Conservation (phyloP, 2,329 filamentous ascomycete species). For the Alternaria tenuissima region DNA sequence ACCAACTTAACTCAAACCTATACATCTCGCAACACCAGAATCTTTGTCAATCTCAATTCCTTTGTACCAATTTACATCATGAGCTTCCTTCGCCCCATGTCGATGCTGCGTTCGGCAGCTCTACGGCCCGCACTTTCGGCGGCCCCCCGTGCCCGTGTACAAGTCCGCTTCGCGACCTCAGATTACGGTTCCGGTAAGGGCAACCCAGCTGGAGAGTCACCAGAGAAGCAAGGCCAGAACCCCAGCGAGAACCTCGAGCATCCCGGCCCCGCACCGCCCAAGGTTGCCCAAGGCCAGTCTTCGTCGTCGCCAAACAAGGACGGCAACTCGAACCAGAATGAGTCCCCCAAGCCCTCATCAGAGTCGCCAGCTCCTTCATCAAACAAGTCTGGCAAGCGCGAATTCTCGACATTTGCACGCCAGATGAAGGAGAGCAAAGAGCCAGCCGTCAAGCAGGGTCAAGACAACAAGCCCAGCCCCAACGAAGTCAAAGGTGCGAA, state of each 20-base stretch:
- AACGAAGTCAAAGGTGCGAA: slow-evolving; percentile 47
- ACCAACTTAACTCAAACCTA: background rate
- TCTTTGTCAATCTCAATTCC: slow-evolving; percentile 11
- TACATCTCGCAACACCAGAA: background rate
- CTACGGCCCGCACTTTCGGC: slow-evolving; percentile 33
- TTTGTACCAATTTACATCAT: slow-evolving; percentile 26
- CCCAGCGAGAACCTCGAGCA: slow-evolving; percentile 54
- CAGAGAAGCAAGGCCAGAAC: slow-evolving; percentile 53
- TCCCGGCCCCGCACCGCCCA: slow-evolving; percentile 55
- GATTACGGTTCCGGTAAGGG: slow-evolving; percentile 56
- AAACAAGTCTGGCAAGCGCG: slow-evolving; percentile 21
- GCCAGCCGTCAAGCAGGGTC: slow-evolving; percentile 21
- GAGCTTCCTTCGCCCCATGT: slow-evolving; percentile 41
- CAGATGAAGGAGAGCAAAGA: slow-evolving; percentile 24
- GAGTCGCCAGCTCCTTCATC: slow-evolving; percentile 16
- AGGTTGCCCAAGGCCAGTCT: slow-evolving; percentile 49
- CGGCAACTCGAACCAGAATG: slow-evolving; percentile 18
- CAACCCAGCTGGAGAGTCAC: slow-evolving; percentile 55
- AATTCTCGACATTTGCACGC: slow-evolving; percentile 22
- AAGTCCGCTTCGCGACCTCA: slow-evolving; percentile 46
- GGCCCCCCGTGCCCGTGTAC: slow-evolving; percentile 38
- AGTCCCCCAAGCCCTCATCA: slow-evolving; percentile 15
- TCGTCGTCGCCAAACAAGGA: slow-evolving; percentile 42
- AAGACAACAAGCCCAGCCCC: slow-evolving; percentile 19
- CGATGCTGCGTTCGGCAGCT: slow-evolving; percentile 41